phyloP scores from a whole-genome alignment of 176 grass and related monocot species.

The Carex parvula region DNA sequence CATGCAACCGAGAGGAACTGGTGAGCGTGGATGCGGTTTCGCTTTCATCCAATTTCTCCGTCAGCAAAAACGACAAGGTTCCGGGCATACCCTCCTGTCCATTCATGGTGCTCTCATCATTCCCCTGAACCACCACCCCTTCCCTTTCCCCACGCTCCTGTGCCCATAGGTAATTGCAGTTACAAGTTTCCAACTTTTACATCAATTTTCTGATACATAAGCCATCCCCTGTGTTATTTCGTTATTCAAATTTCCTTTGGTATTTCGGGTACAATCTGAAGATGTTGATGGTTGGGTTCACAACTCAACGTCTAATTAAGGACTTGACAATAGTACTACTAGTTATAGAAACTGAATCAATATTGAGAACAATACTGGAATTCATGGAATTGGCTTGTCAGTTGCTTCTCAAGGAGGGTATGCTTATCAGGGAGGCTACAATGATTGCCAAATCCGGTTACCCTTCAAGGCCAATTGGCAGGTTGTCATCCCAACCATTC shows the following conservation, averaged over 20 bases:
- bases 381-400: constrained; percentile 13
- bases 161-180: neutral
- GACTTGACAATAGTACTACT: neutral
- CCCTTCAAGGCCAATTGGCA: constrained; percentile 33
- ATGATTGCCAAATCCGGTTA: constrained; percentile 49
- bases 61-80: constrained; percentile 10
- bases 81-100: constrained; percentile 51
- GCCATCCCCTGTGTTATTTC: neutral
- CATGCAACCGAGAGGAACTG: constrained; percentile 28
- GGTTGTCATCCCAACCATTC: constrained; percentile 7
- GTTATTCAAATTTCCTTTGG: neutral
- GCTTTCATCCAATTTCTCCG: constrained; percentile 60
- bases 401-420: constrained; percentile 51
- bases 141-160: neutral
- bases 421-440: constrained; percentile 33
- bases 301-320: neutral
- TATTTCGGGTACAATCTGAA: no score
- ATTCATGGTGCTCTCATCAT: constrained; percentile 55
- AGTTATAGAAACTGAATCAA: neutral
- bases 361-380: neutral
- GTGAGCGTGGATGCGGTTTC: constrained; percentile 75
- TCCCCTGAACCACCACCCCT: constrained; percentile 22
- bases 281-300: neutral
- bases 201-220: neutral
- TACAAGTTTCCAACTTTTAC: neutral